Evolutionary conservation across 2,329 filamentous ascomycete species (phyloP).

Genomic region (Ophiostoma pallidulum): DNA sequence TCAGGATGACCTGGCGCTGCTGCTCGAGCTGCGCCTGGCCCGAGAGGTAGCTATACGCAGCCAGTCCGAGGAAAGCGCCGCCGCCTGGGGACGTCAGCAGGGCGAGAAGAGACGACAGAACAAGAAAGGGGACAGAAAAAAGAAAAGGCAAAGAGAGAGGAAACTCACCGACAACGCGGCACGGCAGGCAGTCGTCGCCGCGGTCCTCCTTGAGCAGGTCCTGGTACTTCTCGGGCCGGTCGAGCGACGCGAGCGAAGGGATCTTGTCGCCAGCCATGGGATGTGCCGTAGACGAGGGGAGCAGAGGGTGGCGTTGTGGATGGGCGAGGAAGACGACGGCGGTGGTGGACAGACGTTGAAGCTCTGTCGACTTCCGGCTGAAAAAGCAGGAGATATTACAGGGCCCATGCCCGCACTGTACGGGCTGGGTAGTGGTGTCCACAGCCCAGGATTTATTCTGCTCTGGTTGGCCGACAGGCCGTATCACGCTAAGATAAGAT

Average conservation of each 20-base stretch:
- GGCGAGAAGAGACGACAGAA: not conserved
- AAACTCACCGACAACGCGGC: constrained; percentile 58
- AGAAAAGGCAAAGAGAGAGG: not conserved
- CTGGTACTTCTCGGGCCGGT: constrained; percentile 53
- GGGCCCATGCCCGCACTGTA: too few species aligned
- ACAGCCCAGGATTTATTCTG: too few species aligned
- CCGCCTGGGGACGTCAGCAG: constrained; percentile 43
- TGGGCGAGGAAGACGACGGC: not conserved
- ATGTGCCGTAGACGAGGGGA: not conserved
- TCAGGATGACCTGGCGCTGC: constrained; percentile 55
- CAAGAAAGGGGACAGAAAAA: not conserved
- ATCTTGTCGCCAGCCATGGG: constrained; percentile 39
- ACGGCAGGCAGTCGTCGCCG: constrained; percentile 59
- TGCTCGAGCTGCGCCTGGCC: constrained; percentile 62
- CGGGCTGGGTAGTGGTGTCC: too few species aligned
- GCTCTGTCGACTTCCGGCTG: too few species aligned
- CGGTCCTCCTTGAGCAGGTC: constrained; percentile 47
- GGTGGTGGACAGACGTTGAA: too few species aligned
- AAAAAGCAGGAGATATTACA: too few species aligned
- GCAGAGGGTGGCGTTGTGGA: not conserved
- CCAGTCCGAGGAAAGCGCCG: constrained; percentile 65
- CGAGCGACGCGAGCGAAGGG: constrained; percentile 42
- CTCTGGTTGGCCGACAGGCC: too few species aligned
- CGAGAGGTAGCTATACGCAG: constrained; percentile 67
- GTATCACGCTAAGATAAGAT: too few species aligned